Base-by-base conservation (phyloP, 2,329 filamentous ascomycete genomes). In the Clarireedia hainanense region DNA sequence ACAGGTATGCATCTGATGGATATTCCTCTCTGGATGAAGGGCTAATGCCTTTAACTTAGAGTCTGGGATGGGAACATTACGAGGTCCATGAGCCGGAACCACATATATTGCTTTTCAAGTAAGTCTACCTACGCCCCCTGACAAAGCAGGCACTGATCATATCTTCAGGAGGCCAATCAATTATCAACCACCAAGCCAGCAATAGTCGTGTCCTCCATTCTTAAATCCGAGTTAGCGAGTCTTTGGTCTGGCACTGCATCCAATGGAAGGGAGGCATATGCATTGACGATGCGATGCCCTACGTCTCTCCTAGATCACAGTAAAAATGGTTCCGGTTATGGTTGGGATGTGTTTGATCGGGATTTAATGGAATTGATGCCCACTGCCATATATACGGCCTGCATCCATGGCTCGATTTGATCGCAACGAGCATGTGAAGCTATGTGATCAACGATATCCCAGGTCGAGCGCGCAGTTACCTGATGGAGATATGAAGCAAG, bases 31-130 rank as follows among this genome's bases (percentile, higher is more conserved):
- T 3, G 9, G 6, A 23, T 15, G 26, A 23, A 27, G 14, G 24
- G 17, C 52, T 55, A 36, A 55, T 23, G 2, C 7, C 10, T 10
- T 52, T 40, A 40, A 30, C 50, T 54, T 70, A 97, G 91, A 97
- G 92, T 77, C 78, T 99, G 67, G 94, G 94, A 57, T 99, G 94
- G 94, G 92, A 97, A 72, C 94, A 99, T 73, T 99, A 99, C 71
- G 94, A 99, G 73, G 94, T 99, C 54, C 94, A 99, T 72, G 94
- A 97, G 73, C 94, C 94, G 45, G 94, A 99, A 75, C 94, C 94
- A 62, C 94, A 99, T 72, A 99, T 99, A 68, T 81, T 99, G 55
- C 82, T 99, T 34, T 99, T 99, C 82, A 99, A 99, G 92, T 96
- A 76, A 72, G 88, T 78, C 42, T 34, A n/a, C 27, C 23, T 24